These are phyloP conservation scores for Cicer cuneatum DNA, from an alignment of 306 rosid species.

Conservation along the genomic window DNA sequence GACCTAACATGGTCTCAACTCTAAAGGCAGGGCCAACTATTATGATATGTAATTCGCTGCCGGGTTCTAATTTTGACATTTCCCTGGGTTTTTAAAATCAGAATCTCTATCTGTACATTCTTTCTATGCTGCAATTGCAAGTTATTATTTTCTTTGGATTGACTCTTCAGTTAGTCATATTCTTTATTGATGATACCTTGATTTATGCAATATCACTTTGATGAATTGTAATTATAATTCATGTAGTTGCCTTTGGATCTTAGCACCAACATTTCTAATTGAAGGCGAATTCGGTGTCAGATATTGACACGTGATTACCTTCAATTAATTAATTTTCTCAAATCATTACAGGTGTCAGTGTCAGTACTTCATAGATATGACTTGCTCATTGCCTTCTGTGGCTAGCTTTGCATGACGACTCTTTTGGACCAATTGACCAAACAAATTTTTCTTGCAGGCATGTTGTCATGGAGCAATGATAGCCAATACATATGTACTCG, in stretches of 20 bases:
- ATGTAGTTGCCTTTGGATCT: too few relatives aligned
- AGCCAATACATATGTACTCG: conserved; percentile 94
- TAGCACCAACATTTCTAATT: too few relatives aligned
- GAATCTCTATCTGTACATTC: conserved; percentile 11
- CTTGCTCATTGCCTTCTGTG: background rate
- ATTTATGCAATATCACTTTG: conserved; percentile 34
- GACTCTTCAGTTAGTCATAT: conserved; percentile 31
- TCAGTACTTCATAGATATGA: too few relatives aligned
- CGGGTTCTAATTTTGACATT: background rate
- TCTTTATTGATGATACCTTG: conserved; percentile 1
- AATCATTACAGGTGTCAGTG: too few relatives aligned
- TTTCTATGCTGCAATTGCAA: background rate
- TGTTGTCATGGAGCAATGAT: conserved; percentile 88
- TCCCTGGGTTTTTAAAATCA: conserved; percentile 11
- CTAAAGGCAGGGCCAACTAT: conserved; percentile 23
- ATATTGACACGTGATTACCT: too few relatives aligned
- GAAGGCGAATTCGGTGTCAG: too few relatives aligned
- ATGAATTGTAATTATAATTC: background rate
- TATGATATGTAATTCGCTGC: conserved; percentile 1
- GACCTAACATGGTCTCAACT: conserved; percentile 23
- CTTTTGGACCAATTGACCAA: conserved; percentile 24
- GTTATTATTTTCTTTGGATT: conserved; percentile 20
- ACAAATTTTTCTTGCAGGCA: conserved; percentile 57
- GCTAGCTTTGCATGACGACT: conserved; percentile 20
- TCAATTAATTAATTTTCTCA: too few relatives aligned